phyloP scores from a whole-genome alignment of 2,329 filamentous ascomycete genomes.

The Thelonectria discophora region DNA sequence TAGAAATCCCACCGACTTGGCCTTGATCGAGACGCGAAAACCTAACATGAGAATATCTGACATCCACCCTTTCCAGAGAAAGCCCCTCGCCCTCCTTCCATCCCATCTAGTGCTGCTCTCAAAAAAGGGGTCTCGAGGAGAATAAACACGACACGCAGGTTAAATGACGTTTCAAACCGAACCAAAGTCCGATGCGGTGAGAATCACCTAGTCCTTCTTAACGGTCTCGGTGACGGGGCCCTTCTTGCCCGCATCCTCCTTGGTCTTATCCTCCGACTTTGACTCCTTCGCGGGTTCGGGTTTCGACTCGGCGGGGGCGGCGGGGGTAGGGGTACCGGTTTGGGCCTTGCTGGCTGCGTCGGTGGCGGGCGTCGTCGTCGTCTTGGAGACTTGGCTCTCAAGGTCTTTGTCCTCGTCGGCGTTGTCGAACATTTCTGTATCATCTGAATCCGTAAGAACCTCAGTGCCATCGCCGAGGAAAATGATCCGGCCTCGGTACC shows the following conservation, averaged over 20 bases:
- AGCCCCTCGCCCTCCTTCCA: slow-evolving; percentile 17
- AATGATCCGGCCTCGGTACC: slow-evolving; percentile 87
- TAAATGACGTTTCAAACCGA: slow-evolving; percentile 31
- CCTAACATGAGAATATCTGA: slow-evolving; percentile 43
- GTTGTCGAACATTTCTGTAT: slow-evolving; percentile 94
- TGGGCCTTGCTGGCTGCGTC: slow-evolving; percentile 38
- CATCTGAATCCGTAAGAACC: slow-evolving; percentile 86
- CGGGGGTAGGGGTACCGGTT: slow-evolving; percentile 27
- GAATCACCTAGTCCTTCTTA: slow-evolving; percentile 50
- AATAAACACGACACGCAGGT: slow-evolving; percentile 30
- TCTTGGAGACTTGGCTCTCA: slow-evolving; percentile 81
- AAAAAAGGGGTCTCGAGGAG: slow-evolving; percentile 26
- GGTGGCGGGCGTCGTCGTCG: slow-evolving; percentile 37
- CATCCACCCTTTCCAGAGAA: slow-evolving; percentile 29
- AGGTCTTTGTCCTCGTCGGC: slow-evolving; percentile 85
- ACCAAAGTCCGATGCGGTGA: slow-evolving; percentile 31
- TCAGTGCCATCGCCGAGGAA: slow-evolving; percentile 95
- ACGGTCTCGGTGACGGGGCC: slow-evolving; percentile 41
- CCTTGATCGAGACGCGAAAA: slow-evolving; percentile 37
- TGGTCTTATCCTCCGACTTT: slow-evolving; percentile 35
- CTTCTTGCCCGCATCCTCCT: slow-evolving; percentile 39
- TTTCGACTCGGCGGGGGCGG: slow-evolving; percentile 39
- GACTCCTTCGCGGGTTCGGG: slow-evolving; percentile 31
- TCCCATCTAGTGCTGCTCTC: slow-evolving; percentile 20
- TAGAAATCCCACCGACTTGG: slow-evolving; percentile 37